Evolutionary conservation across 495 filamentous ascomycete genomes (phyloP), one percentile per base, ranked within the genome.

Genomic region (Aspergillus baeticus): DNA sequence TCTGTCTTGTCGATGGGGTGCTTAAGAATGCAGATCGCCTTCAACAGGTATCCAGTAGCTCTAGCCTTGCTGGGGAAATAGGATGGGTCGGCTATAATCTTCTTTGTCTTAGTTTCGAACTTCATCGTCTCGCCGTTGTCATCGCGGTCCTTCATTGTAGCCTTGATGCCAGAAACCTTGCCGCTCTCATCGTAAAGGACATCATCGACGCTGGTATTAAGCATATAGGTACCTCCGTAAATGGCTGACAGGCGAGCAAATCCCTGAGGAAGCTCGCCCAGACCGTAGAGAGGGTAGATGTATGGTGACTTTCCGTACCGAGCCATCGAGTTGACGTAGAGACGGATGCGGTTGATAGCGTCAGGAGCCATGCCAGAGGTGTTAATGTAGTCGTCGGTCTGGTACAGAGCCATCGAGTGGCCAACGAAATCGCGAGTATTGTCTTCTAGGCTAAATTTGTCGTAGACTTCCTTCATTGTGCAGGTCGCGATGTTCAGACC

Each of bases 161-260:
- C 95, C 76, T 92, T 94, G 75, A 99, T 97, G 34, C 93, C 94
- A 14, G 84, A 81, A 6, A 92, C 91, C 79, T 95, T 95, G 55
- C 82, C 83, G 55, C 73, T 78, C 51, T 88, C 87, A 36, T 85
- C 83, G 68, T 93, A 96, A 21, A 89, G 66, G 47, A 99, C 77
- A 77, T 98, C 93, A 59, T 97, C 87, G 42, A 99, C 81, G 51
- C 80, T 84, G 54, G 94, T 96, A 79, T 98, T 98, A 63, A 99
- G 86, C 90, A 98, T 98, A 76, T 99, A 98, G 15, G 94, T 98
- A 62, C 95, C 95, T 61, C 95, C 95, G 69, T 98, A 96, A 74
- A 98, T 96, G 66, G 94, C 94, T 10, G 92, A 96, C 33, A 98
- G 81, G 68, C 95, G 93, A 43, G 94, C 96, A 69, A 99, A 99